Base-by-base conservation (phyloP, 2,329 filamentous ascomycete genomes). In the Paecilomyces dactylethromorphus region DNA sequence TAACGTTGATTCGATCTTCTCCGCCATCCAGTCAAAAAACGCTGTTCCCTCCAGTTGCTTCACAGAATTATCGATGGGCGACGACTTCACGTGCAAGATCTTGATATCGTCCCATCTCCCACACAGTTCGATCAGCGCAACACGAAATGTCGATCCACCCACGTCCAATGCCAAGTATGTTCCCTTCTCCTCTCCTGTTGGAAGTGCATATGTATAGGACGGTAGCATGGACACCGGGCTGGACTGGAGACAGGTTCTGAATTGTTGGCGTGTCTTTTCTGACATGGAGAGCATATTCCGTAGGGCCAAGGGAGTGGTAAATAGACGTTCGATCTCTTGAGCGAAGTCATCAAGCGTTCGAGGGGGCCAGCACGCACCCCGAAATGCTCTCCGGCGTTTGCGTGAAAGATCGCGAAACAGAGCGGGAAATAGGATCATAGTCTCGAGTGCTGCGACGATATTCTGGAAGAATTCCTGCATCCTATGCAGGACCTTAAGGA, bases 21-120 rank as follows among this genome's bases (percentile, higher is more conserved):
- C 76, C 5, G 84, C 85, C 81, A 88, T 86, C 85, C 85, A 88
- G 67, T 86, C 84, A 67, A 87, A 88, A 69, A 88, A 87, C 1
- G 77, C 74, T 24, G 77, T 78, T 1, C 84, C 85, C 58, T 79
- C 75, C 60, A 87, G 71, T 53, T 78, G 71, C 56, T 84, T 82
- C 54, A 86, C 80, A 13, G 72, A 67, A 60, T 84, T 79, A 66
- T 85, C 82, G 62, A 88, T 87, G 54, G 74, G 74, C 64, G 79
- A 83, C 52, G 78, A 81, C 39, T 78, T 76, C 71, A 84, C 83
- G 59, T 76, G 77, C 56, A 82, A 72, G 58, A 87, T 84, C 59
- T 78, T 76, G 78, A 87, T 80, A 32, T 72, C 74, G n/a, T 74
- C 67, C 7, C 73, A 66, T 56, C 78, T 76, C 32, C 83, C 83